Base-by-base conservation (phyloP, 2,329 filamentous ascomycete genomes). In the Xylariaceae sp. region DNA sequence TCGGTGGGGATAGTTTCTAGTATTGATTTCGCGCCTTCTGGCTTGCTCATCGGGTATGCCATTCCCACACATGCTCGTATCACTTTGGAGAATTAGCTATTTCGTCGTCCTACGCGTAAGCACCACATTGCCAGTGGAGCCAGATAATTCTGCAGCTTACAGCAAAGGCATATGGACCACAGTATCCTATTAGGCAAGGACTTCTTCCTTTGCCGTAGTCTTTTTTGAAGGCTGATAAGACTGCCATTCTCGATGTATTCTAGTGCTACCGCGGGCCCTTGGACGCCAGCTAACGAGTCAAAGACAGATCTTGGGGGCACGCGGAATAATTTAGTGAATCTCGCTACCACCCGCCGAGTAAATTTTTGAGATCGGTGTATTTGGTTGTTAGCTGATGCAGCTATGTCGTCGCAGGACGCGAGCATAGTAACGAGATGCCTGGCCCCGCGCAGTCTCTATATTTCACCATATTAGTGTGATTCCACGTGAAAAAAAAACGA, bases 211-310 rank as follows among this genome's bases (percentile, higher is more conserved):
- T 21, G 16, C 2, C 4, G 2, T 1, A n/a, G 30, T 20, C n/a
- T 23, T 6, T 30, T 8, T 10, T 20, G 37, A 16, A 45, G 35
- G 3, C 23, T 9, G 3, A 24, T 21, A 24, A 54, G 29, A 8
- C 43, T 40, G n/a, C 49, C 33, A 24, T 41, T 2, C 18, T 57
- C 53, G 15, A 53, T 21, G 16, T 53, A 53, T 33, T 57, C 53
- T 13, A 57, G 10, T 2, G 40, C 49, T 7, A 49, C 8, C 3
- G 53, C 53, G 4, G 53, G 49, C 1, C 49, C 35, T 6, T 29
- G 5, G 11, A 57, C 1, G 20, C 39, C 39, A 1, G 9, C 33
- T 10, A 57, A 35, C 4, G 39, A 23, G 6, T 40, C 20, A 23
- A 56, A 50, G 1, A 21, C 43, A 3, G 29, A 23, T 3, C 8